A percentile compares a stretch with the other conserved stretches of the same genome.
These are phyloP conservation scores for Globisporangium cylindrosporum DNA, from an alignment of 352 stramenopile species.

Conservation along the genomic window DNA sequence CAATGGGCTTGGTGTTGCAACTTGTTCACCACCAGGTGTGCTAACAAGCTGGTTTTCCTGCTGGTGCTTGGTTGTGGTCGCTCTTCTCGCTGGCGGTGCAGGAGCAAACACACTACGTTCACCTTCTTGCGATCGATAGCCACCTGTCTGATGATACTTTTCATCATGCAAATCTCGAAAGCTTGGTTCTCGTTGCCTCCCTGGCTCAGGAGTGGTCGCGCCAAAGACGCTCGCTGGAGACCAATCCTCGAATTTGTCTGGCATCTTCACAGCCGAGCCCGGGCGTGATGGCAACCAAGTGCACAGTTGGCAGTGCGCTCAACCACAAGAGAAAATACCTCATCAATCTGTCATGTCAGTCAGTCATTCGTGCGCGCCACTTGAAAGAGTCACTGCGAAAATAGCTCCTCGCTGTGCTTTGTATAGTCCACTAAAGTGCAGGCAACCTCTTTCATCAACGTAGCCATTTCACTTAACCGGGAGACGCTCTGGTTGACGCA, in stretches of 20 bases:
- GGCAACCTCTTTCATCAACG: neutral
- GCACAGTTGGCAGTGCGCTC: too few species aligned
- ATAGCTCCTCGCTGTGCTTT: neutral
- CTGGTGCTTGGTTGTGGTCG: neutral
- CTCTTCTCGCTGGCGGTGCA: neutral
- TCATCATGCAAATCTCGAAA: neutral
- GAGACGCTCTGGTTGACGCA: neutral
- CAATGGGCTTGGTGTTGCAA: neutral
- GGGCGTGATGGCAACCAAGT: too few species aligned
- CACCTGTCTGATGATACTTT: neutral
- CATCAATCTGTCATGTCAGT: too few species aligned
- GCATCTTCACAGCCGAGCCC: neutral
- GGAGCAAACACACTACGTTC: neutral
- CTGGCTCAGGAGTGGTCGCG: conserved; percentile 10
- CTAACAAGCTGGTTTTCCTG: neutral
- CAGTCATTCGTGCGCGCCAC: neutral
- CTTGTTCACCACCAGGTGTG: neutral
- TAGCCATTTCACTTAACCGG: neutral
- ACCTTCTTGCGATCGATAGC: neutral
- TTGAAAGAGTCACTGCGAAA: neutral
- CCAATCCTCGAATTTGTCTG: conserved; percentile 30
- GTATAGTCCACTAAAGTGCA: neutral
- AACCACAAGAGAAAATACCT: too few species aligned
- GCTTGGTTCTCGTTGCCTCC: neutral
- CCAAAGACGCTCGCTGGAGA: conserved; percentile 47